Base-by-base conservation (phyloP, 2,329 filamentous ascomycete genomes). In the Ophiocordyceps polyrhachis-furcata region DNA sequence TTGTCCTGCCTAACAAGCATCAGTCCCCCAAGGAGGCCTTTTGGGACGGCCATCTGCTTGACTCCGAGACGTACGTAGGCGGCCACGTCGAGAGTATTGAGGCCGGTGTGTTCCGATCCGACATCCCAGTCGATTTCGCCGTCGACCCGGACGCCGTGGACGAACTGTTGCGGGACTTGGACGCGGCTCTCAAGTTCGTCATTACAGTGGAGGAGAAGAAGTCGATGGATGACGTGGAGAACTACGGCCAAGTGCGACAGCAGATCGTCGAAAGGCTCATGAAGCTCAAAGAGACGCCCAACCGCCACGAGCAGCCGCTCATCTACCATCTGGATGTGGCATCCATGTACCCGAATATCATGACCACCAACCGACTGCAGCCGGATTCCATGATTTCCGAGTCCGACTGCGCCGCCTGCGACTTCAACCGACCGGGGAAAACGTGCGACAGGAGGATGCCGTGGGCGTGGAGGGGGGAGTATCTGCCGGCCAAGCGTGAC, bases 291-390 rank as follows among this genome's bases (percentile, higher is more conserved):
- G 71, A 79, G 44, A 91, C 81, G 0, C 89, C 91, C 0, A 87
- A 93, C 54, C 74, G 91, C 49, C 78, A 70, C 52, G 91, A 98
- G 60, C 70, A 79, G 40, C 91, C 91, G 5, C 74, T 93, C 29
- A 98, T 98, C 51, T 98, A 98, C 64, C 91, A 98, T 70, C 69
- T 98, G 65, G 91, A 98, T 58, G 93, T 98, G 47, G 91, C 91
- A 17, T 95, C 91, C 48, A 98, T 98, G 91, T 98, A 98, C 59
- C 91, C 91, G 11, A 98, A 98, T 62, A 98, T 98, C 60, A 98
- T 98, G 93, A 98, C 93, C 2, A 98, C 91, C 1, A 98, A 98
- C 61, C 83, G 91, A 60, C 64, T 98, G 42, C 91, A 98, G 54
- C 91, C 91, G 0, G 91, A 98, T 61, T 96, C 91, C n/a, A 93